Evolutionary conservation across 208 protist genomes (phyloP), one percentile per base, ranked within the genome.

Genomic region (Crithidia expoeki): DNA sequence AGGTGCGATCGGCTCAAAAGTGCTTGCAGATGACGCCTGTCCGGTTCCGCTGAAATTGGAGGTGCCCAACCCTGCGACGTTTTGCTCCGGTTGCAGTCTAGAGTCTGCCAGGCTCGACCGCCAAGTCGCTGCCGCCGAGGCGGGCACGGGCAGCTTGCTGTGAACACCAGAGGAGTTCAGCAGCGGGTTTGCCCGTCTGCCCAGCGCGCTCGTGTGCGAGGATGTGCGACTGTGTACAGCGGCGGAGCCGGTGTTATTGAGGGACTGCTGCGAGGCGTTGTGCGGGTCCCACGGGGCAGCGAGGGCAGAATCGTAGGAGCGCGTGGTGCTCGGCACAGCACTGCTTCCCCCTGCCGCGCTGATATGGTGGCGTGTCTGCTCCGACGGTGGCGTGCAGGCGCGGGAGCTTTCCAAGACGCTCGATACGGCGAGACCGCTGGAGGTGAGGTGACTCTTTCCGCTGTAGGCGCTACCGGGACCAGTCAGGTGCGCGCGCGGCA

Each of bases 371-470:
- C 66, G 40, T n/a, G 68, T 64, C 34, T 84, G 55, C 58, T 75
- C 85, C 30, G 62, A 80, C 21, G 89, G 89, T n/a, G 89, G 89
- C 19, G 89, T 94, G 76, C 89, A 92, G 42, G 89, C 84, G 25
- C 76, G 79, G 10, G 84, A 93, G 12, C 68, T 52, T 40, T 84
- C 79, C 10, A 70, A n/a, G 40, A 67, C 63, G 53, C 62, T 76
- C 0, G 62, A 69, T 16, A 74, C 33, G 11, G 69, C 60, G 12
- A 42, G 58, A 11, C n/a, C 68, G 34, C 68, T 74, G 1, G 74
- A 44, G 23, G 27, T 23, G 19, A 27, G 27, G 23, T 38, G 60
- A 34, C 42, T 70, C 46, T 70, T 36, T 0, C 47, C 64, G 34
- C 59, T 40, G 52, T 74, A 44, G n/a, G 55, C 38, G 21, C 63